phyloP scores from a whole-genome alignment of 1,139 yeast species.

The Lodderomyces oxycetoniae region DNA sequence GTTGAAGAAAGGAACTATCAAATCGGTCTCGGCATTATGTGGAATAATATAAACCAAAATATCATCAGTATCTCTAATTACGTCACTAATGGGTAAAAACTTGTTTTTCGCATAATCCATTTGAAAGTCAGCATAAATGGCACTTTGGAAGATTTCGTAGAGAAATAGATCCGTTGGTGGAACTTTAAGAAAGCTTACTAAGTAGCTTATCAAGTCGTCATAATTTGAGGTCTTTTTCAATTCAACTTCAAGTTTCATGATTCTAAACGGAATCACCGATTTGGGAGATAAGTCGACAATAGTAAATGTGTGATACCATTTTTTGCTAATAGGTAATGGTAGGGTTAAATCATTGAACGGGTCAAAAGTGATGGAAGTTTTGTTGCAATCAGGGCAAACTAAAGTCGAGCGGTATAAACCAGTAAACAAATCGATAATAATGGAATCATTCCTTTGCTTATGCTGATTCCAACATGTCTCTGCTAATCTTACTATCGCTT shows the following conservation, averaged over 20 bases:
- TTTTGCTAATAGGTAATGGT: slow-evolving; percentile 75
- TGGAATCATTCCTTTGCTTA: slow-evolving; percentile 76
- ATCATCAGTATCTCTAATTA: slow-evolving; percentile 60
- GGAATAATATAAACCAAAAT: slow-evolving; percentile 68
- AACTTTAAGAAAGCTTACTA: slow-evolving; percentile 49
- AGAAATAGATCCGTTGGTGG: slow-evolving; percentile 47
- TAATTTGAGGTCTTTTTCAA: slow-evolving; percentile 62
- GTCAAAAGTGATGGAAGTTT: slow-evolving; percentile 85
- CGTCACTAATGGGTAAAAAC: slow-evolving; percentile 64
- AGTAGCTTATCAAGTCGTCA: slow-evolving; percentile 57
- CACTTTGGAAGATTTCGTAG: slow-evolving; percentile 67
- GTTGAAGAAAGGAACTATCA: slow-evolving; percentile 67
- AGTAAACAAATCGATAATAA: slow-evolving; percentile 79
- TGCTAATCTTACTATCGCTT: slow-evolving; percentile 61
- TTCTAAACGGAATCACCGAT: slow-evolving; percentile 26
- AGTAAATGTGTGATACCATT: slow-evolving; percentile 66
- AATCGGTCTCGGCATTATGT: slow-evolving; percentile 36
- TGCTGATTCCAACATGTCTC: slow-evolving; percentile 78
- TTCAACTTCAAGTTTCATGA: slow-evolving; percentile 60
- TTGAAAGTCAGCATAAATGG: slow-evolving; percentile 68
- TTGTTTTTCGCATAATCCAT: slow-evolving; percentile 53
- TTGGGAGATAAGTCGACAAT: slow-evolving; percentile 56
- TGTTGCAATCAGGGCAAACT: slow-evolving; percentile 79
- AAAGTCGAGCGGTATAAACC: slow-evolving; percentile 88
- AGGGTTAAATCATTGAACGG: slow-evolving; percentile 89